Percentiles rank a stretch among this genome's conserved stretches.
These are phyloP conservation scores for Xylariaceae sp. DNA, from an alignment of 2,329 filamentous ascomycete species.

Conservation along the genomic window DNA sequence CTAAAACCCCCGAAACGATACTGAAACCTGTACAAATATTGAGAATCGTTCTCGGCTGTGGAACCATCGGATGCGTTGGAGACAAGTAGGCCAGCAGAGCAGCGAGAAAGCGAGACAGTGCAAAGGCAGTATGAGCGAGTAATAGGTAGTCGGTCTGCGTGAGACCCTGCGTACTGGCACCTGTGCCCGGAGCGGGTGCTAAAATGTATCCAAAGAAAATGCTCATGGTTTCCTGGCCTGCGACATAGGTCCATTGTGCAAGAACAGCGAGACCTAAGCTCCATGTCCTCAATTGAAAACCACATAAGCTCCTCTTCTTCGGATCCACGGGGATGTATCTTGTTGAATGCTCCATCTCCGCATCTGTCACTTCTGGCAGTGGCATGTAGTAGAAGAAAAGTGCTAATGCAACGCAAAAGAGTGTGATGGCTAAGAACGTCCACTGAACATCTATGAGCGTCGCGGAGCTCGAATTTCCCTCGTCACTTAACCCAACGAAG, in stretches of 20 bases:
- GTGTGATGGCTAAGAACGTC: conserved; percentile 78
- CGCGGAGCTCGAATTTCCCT: conserved; percentile 30
- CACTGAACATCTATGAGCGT: conserved; percentile 74
- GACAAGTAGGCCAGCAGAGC: conserved; percentile 59
- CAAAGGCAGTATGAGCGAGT: conserved; percentile 69
- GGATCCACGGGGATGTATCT: conserved; percentile 47
- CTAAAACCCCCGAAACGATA: conserved; percentile 51
- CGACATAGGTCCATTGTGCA: conserved; percentile 76
- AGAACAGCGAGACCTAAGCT: conserved; percentile 66
- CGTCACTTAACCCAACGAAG: conserved; percentile 55
- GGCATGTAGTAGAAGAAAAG: conserved; percentile 67
- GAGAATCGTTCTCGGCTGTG: conserved; percentile 67
- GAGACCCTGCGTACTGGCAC: conserved; percentile 45
- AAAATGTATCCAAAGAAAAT: conserved; percentile 57
- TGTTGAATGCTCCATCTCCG: conserved; percentile 49
- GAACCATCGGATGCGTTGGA: conserved; percentile 45
- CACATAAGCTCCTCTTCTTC: conserved; percentile 44
- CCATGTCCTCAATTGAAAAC: conserved; percentile 51
- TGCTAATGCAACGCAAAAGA: conserved; percentile 67
- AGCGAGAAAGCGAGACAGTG: conserved; percentile 67
- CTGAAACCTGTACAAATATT: conserved; percentile 58
- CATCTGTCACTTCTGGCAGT: conserved; percentile 56
- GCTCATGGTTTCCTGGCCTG: conserved; percentile 62
- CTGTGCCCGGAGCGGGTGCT: conserved; percentile 25
- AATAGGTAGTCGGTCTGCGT: conserved; percentile 64